Evolutionary conservation across 306 rosid species (phyloP), one percentile per base, ranked within the genome.

Genomic region (Ormosia emarginata): DNA sequence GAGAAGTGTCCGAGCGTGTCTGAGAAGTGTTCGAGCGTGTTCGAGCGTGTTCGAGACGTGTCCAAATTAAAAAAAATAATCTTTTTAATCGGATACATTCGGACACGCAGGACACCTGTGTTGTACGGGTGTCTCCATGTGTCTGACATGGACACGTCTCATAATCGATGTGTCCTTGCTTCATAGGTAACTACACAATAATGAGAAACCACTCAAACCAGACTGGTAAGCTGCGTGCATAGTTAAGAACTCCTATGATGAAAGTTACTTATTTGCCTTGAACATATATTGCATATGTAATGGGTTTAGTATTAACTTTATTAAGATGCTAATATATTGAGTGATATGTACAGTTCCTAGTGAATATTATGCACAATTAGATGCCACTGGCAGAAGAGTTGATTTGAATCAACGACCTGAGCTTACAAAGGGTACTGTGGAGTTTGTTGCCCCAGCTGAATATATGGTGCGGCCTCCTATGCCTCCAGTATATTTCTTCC

Each of bases 391-490:
- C 58, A 92, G 83, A 88, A 91, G 99, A 89, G 83, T 91, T 79
- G 99, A 96, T 87, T 81, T 91, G 85, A 90, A 93, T 86, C 97
- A 93, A 82, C 94, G 98, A 53, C 97, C 97, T 6, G 99, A 96
- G 86, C 97, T 96, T 62, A 84, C 86, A 43, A 86, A 85, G 84
- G 99, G 99, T 61, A 92, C 97, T 34, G 94, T 96, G 84, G 99
- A 96, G 82, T 96, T 96, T 90, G 97, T 96, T 80, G 99, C 99
- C 79, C 97, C 98, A 71, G 93, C 99, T 6, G 99, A 93, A 85
- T 92, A 96, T 86, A 96, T 96, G 99, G 96, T 90, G 86, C 98
- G 99, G 80, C 97, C 98, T 55, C 98, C 98, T 80, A 96, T 96
- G 99, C 99, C 99, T 8, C 99, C 98, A 61, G 89, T 93, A 36